Evolutionary conservation across 306 rosid genomes (phyloP), one percentile per base, ranked within the genome.

Genomic region (Erythrophleum fordii): DNA sequence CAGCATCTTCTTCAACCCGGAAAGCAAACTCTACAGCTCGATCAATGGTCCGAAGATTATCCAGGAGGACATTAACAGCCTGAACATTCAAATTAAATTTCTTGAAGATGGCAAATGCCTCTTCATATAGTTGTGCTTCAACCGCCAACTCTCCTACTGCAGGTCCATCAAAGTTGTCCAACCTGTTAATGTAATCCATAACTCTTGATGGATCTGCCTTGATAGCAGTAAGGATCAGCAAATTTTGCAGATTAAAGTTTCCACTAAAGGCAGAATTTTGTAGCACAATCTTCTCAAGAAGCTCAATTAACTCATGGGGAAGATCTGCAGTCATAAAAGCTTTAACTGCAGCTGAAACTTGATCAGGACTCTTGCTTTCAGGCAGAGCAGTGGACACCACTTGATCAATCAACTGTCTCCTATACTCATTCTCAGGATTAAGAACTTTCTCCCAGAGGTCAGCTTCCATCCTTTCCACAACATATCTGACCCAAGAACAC

Each of bases 311-410:
- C 72, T 94, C 98, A 1, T 94, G 98, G 29, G 98, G 98, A 83
- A 94, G 88, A 84, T 94, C 98, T n/a, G 98, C 97, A 22, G 98
- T 94, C 98, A 94, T 94, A 85, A 94, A 94, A 86, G 97, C 97
- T 81, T 94, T 94, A 81, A 94, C 98, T 51, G 97, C 89, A 37
- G 98, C 97, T 75, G 98, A 94, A 83, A 94, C 98, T 84, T 94
- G 98, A 73, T 94, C 98, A 0, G 98, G 97, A 78, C 97, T 94
- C 89, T 94, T 94, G 90, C 98, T 94, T 86, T 94, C 98, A 10
- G 98, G 97, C 89, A 94, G 84, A 86, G 98, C 98, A 70, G 97
- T 94, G 67, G 98, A 92, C 66, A 92, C 98, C 80, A 92, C 98
- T 88, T 94, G 98, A 90, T 92, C 98, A 31, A 94, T 94, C 72